Evolutionary conservation across 169 alveolate genomes (phyloP).

Genomic region (Perkinsus chesapeaki): DNA sequence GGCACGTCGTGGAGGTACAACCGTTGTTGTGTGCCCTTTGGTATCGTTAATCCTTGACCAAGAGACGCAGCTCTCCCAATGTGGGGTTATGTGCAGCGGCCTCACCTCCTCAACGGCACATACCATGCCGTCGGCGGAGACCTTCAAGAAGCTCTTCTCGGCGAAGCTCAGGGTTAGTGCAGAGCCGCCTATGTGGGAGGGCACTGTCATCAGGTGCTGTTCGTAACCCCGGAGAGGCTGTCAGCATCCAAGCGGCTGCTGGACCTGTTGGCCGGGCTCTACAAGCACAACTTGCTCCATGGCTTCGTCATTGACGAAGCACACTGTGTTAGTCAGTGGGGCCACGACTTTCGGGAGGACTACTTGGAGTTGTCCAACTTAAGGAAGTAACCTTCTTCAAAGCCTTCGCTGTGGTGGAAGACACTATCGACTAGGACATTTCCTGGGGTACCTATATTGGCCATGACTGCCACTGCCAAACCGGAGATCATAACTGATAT

Average conservation of each 20-base stretch:
- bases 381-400: conserved; percentile 20
- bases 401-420: not conserved
- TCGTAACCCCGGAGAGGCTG: conserved; percentile 90
- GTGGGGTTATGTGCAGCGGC: not conserved
- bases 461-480: conserved; percentile 98
- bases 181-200: not conserved
- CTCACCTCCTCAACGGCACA: not conserved
- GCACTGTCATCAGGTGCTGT: conserved; percentile 43
- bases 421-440: conserved; percentile 25
- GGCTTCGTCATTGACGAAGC: conserved; percentile 98
- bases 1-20: conserved; percentile 50
- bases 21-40: conserved; percentile 85
- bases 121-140: not conserved
- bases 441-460: conserved; percentile 88
- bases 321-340: conserved; percentile 99
- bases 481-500: conserved; percentile 59
- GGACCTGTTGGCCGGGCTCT: conserved; percentile 50
- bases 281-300: conserved; percentile 58
- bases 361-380: conserved; percentile 71
- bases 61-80: not conserved
- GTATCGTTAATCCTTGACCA: conserved; percentile 65
- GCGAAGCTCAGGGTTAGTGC: not conserved
- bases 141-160: not conserved
- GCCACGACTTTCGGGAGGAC: conserved; percentile 96
- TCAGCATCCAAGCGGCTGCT: conserved; percentile 60